A percentile compares a stretch with the other conserved stretches of the same genome.
Evolutionary conservation across 208 protist genomes (phyloP).

Genomic region (Leishmania guyanensis): DNA sequence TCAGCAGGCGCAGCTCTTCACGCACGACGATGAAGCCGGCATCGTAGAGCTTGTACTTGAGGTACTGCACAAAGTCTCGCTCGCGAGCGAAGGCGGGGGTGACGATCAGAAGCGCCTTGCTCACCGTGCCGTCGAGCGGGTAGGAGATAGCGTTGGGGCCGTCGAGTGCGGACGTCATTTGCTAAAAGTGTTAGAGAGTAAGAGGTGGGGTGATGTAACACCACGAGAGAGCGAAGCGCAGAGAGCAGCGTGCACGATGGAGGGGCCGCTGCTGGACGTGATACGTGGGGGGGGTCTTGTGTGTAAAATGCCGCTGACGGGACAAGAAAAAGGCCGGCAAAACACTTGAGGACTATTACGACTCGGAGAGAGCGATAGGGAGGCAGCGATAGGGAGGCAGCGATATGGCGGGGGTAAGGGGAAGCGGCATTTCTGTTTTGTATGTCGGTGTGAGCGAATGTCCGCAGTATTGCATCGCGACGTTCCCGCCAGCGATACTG

Average conservation of each 20-base stretch:
- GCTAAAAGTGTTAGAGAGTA: background rate
- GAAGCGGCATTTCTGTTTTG: background rate
- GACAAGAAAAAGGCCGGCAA: background rate
- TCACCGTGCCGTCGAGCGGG: conserved; percentile 64
- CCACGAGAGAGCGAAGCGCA: background rate
- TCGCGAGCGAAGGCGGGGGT: conserved; percentile 57
- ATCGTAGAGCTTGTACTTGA: conserved; percentile 82
- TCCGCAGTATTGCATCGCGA: background rate
- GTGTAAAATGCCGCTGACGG: background rate
- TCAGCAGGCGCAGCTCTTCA: conserved; percentile 79
- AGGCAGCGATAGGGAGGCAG: no score
- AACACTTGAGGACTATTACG: background rate
- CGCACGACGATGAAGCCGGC: conserved; percentile 85
- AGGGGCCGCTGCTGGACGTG: background rate
- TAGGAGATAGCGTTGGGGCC: conserved; percentile 18
- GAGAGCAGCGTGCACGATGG: background rate
- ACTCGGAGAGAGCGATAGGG: background rate
- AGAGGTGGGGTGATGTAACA: background rate
- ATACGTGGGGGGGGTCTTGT: background rate
- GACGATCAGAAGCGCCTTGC: conserved; percentile 69
- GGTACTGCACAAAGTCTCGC: conserved; percentile 67
- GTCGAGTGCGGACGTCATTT: conserved; percentile 3
- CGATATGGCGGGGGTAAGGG: background rate
- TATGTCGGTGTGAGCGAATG: background rate
- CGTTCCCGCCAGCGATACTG: no score